These are phyloP conservation scores for Xylaria sp. DNA, from an alignment of 2,329 filamentous ascomycete species.

Conservation along the genomic window DNA sequence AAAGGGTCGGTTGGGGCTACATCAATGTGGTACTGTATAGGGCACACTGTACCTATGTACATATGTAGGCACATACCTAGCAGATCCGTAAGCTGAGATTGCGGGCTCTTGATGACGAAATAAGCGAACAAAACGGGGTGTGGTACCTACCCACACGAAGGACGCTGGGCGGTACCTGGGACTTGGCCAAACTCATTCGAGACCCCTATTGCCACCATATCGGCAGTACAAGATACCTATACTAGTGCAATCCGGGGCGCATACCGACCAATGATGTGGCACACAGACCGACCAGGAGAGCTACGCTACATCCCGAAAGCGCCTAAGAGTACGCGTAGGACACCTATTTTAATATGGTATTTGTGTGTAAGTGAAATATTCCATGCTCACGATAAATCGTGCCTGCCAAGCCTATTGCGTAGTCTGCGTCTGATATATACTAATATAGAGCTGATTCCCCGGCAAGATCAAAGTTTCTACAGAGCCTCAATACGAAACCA, in stretches of 20 bases:
- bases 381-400: not conserved
- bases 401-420: no score
- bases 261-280: not conserved
- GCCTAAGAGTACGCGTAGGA: conserved; percentile 15
- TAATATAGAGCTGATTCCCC: not conserved
- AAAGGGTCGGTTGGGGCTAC: conserved; percentile 4
- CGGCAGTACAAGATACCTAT: not conserved
- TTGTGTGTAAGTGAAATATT: not conserved
- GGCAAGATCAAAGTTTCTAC: not conserved
- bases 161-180: not conserved
- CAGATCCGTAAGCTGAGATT: conserved; percentile 34
- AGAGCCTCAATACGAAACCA: conserved; percentile 1
- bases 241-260: not conserved
- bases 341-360: not conserved
- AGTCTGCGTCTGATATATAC: not conserved
- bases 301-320: not conserved
- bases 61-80: no score
- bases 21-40: not conserved
- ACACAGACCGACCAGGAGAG: not conserved
- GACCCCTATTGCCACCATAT: conserved; percentile 21
- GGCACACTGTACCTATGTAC: conserved; percentile 14
- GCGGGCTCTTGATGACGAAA: conserved; percentile 38
- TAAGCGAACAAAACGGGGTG: conserved; percentile 29
- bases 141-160: not conserved
- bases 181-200: not conserved